Percentiles rank a stretch among this genome's conserved stretches.
Evolutionary conservation across 2,329 filamentous ascomycete genomes (phyloP).

Genomic region (Ophiocordyceps camponoti-saundersi): DNA sequence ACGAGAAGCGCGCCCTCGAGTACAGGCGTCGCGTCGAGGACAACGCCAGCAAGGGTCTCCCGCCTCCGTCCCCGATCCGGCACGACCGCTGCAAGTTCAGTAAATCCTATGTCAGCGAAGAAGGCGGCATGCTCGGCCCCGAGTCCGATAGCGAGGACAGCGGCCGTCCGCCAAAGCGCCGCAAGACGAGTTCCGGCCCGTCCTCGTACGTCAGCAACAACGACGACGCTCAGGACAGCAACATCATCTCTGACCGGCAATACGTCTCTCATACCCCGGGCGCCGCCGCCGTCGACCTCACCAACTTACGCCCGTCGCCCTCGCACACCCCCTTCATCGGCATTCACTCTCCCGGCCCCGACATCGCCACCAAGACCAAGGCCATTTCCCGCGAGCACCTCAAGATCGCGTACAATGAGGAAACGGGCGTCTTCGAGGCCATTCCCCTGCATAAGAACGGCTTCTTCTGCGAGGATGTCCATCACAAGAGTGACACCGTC

Average conservation of each 20-base stretch:
- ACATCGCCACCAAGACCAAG: conserved; percentile 46
- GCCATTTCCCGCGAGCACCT: conserved; percentile 60
- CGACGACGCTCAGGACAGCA: conserved; percentile 26
- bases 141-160: conserved; percentile 39
- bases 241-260: conserved; percentile 38
- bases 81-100: conserved; percentile 37
- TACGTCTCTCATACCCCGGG: conserved; percentile 44
- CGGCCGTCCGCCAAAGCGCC: conserved; percentile 26
- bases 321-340: conserved; percentile 48
- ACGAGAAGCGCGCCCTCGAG: conserved; percentile 29
- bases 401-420: conserved; percentile 52
- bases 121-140: conserved; percentile 50
- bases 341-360: conserved; percentile 52
- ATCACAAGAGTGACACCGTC: conserved; percentile 36
- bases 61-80: conserved; percentile 31
- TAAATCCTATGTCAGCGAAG: conserved; percentile 51
- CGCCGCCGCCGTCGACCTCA: conserved; percentile 41
- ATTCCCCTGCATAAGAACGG: conserved; percentile 46
- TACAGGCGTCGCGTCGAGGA: conserved; percentile 27
- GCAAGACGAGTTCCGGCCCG: conserved; percentile 26
- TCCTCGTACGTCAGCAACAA: conserved; percentile 22
- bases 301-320: conserved; percentile 41
- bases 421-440: conserved; percentile 47
- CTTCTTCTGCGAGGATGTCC: conserved; percentile 47
- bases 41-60: conserved; percentile 29